These are phyloP conservation scores for Moesziomyces parantarcticus DNA, from an alignment of 1,284 basidiomycete genomes.

Conservation along the genomic window DNA sequence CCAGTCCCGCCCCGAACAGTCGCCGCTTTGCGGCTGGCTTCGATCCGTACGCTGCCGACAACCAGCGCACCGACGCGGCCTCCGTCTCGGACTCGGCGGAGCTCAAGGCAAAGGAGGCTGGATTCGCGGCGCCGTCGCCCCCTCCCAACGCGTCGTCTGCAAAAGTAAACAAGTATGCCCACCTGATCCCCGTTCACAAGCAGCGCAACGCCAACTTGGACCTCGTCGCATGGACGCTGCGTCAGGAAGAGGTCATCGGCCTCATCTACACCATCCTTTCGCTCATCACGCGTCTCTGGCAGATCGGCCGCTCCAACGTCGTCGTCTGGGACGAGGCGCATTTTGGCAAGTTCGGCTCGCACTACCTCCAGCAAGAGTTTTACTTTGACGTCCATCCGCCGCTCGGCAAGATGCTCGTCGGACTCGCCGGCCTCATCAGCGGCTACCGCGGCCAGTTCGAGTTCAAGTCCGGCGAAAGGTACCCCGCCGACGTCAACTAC, in stretches of 20 bases:
- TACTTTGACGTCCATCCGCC: conserved; percentile 79
- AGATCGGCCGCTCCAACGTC: conserved; percentile 85
- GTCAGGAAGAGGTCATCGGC: conserved; percentile 56
- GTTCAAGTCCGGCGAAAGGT: conserved; percentile 89
- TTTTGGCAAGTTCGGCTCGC: conserved; percentile 73
- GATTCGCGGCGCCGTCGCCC: conserved; percentile 18
- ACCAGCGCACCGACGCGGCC: neutral
- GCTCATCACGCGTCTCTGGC: conserved; percentile 93
- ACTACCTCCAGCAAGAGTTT: conserved; percentile 84
- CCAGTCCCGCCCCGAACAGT: conserved; percentile 18
- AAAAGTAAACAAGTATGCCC: conserved; percentile 55
- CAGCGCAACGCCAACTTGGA: conserved; percentile 53
- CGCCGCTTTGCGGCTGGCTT: conserved; percentile 50
- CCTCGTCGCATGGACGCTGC: conserved; percentile 22
- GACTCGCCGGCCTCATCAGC: conserved; percentile 86
- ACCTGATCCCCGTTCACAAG: conserved; percentile 58
- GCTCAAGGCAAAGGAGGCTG: conserved; percentile 41
- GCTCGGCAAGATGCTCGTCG: conserved; percentile 98
- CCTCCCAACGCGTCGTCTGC: neutral
- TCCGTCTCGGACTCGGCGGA: conserved; percentile 27
- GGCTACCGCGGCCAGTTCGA: conserved; percentile 94
- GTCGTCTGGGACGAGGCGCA: conserved; percentile 93
- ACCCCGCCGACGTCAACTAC: conserved; percentile 87
- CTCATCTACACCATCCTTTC: conserved; percentile 89
- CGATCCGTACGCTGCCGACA: conserved; percentile 28